Percentiles rank a stretch among this genome's conserved stretches.
phyloP scores from a whole-genome alignment of 129 eudicot genomes.

The Centrapalus pauciflorus region DNA sequence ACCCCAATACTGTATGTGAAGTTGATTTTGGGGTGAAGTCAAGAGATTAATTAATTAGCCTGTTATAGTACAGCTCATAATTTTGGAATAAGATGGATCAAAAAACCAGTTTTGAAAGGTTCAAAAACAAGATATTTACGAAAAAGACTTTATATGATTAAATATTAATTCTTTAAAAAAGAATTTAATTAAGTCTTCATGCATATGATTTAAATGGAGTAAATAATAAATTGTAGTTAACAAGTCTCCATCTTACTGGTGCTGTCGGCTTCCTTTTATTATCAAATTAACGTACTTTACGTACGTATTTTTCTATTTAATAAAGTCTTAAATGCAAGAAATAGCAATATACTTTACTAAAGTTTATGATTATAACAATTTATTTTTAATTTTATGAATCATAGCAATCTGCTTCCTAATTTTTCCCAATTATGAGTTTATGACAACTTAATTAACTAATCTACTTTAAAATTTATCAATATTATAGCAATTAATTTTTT shows the following conservation, averaged over 20 bases:
- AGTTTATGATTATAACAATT: too few species aligned
- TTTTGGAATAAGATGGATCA: neutral
- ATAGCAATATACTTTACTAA: too few species aligned
- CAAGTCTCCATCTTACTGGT: constrained; percentile 24
- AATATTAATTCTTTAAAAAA: neutral
- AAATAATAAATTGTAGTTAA: constrained; percentile 22
- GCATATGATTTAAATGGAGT: constrained; percentile 6
- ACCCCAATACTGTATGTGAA: too few species aligned
- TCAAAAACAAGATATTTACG: constrained; percentile 18
- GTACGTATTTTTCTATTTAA: neutral
- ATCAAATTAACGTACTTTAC: neutral
- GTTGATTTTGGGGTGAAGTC: neutral
- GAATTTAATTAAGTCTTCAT: neutral
- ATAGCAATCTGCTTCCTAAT: too few species aligned
- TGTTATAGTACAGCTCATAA: neutral
- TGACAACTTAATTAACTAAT: too few species aligned
- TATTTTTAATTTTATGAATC: too few species aligned
- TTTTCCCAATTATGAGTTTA: too few species aligned
- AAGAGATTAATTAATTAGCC: neutral
- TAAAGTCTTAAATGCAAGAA: too few species aligned
- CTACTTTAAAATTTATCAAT: too few species aligned
- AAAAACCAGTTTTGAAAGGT: constrained; percentile 15
- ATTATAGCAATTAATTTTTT: too few species aligned
- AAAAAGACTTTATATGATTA: neutral
- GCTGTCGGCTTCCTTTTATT: neutral